Evolutionary conservation across 441 rosid species (phyloP), one percentile per base, ranked within the genome.

Genomic region (Syzygium syzygioides): DNA sequence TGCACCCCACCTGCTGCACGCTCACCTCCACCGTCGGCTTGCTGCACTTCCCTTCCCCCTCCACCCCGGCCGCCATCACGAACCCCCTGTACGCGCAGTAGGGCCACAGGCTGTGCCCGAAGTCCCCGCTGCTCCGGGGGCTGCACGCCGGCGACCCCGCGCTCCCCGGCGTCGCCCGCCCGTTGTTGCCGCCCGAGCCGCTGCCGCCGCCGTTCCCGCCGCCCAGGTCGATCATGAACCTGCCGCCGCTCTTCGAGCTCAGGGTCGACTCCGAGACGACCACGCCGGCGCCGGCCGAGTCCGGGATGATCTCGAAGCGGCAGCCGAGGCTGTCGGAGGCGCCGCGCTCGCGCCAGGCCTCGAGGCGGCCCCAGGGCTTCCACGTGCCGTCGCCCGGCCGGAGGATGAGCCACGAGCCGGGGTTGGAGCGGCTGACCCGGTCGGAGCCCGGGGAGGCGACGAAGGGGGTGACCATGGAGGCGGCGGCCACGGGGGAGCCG

Each of bases 351-450:
- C 99, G 95, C 98, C 98, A 98, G 5, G 99, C 98, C 92, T 97
- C 98, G 6, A 97, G 97, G 7, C 97, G 92, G 1, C 98, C 99
- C 99, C 99, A 97, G 0, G 99, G 98, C 85, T 95, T 96, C 99
- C 99, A 97, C 19, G 97, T 96, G 79, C 95, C 93, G 60, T 93
- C 97, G 0, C 97, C 95, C 0, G 97, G 98, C n/a, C 98, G 96
- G 86, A 97, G 95, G 79, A 96, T 95, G 45, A 97, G 98, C 99
- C 99, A 97, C 0, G 94, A 92, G 11, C 99, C 99, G 0, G 99
- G 99, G 87, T 96, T 96, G 7, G 99, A 96, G 10, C 97, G 95
- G 93, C 97, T 95, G 8, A 97, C 99, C 26, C 99, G 92, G 91
- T 96, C 99, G 0, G 99, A 94, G 53, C 98, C 97, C 0, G 98